These are phyloP conservation scores for Penicillium antarcticum DNA, from an alignment of 495 filamentous ascomycete species.

Conservation along the genomic window DNA sequence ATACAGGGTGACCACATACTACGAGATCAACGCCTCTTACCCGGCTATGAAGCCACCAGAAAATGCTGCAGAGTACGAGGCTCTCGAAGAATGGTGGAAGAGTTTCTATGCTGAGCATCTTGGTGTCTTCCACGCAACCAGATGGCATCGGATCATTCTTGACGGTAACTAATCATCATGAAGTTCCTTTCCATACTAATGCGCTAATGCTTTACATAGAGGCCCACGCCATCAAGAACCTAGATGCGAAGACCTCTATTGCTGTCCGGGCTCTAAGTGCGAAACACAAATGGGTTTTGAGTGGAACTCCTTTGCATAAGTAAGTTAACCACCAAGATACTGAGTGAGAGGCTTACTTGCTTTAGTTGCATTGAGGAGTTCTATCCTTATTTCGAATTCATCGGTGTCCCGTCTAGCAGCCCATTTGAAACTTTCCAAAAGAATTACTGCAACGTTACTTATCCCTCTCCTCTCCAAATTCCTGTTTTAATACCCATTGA, in stretches of 20 bases:
- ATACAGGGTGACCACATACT: constrained; percentile 48
- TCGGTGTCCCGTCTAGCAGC: constrained; percentile 44
- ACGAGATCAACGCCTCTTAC: constrained; percentile 49
- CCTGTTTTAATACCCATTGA: no score
- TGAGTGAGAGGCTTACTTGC: constrained; percentile 2
- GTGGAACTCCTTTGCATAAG: constrained; percentile 62
- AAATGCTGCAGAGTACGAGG: constrained; percentile 14
- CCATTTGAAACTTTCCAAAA: constrained; percentile 41
- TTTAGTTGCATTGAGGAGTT: constrained; percentile 42
- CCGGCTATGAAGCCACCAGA: constrained; percentile 33
- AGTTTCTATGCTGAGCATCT: constrained; percentile 25
- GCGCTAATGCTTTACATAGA: constrained; percentile 10
- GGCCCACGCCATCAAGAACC: constrained; percentile 63
- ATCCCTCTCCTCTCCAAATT: not conserved
- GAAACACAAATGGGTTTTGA: constrained; percentile 56
- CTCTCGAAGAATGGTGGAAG: constrained; percentile 36
- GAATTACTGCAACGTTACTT: constrained; percentile 39
- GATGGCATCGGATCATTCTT: constrained; percentile 54
- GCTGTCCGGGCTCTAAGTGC: constrained; percentile 53
- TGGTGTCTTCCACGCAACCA: constrained; percentile 46
- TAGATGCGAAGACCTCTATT: constrained; percentile 38
- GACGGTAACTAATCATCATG: constrained; percentile 40
- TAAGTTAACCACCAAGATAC: no score
- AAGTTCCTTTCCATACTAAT: not conserved
- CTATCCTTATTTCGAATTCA: constrained; percentile 60